These are phyloP conservation scores for Solanum lycopersicoides DNA, from an alignment of 257 asterid genomes.

Conservation along the genomic window DNA sequence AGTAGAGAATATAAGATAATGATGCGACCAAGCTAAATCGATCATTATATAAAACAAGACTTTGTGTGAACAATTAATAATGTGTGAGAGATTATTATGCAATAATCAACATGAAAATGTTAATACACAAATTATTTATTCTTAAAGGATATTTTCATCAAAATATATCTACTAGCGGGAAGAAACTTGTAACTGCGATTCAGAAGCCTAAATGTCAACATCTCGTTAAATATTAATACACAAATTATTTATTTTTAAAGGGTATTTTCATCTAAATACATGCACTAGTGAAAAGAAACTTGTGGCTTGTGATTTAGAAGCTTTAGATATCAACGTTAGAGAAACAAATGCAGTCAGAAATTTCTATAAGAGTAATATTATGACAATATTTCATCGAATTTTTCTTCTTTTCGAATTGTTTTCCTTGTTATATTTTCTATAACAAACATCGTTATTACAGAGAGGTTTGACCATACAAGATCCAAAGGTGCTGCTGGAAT, in stretches of 20 bases:
- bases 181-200: neutral
- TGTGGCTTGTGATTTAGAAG: neutral
- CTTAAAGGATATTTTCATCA: neutral
- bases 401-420: neutral
- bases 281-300: neutral
- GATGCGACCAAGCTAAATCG: neutral
- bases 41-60: too few species aligned
- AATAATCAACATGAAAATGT: too few species aligned
- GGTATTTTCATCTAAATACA: neutral
- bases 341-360: neutral
- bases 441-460: neutral
- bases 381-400: neutral
- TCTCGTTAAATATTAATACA: too few species aligned
- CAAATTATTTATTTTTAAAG: too few species aligned
- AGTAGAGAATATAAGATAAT: too few species aligned
- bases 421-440: neutral
- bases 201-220: neutral
- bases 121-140: too few species aligned
- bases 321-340: neutral
- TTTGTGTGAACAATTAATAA: too few species aligned
- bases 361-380: too few species aligned
- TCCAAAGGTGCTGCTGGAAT: neutral
- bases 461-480: neutral
- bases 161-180: neutral
- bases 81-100: too few species aligned